A percentile compares a stretch with the other conserved stretches of the same genome.
phyloP scores from a whole-genome alignment of 352 stramenopile genomes.

The Blastocystis sp. region DNA sequence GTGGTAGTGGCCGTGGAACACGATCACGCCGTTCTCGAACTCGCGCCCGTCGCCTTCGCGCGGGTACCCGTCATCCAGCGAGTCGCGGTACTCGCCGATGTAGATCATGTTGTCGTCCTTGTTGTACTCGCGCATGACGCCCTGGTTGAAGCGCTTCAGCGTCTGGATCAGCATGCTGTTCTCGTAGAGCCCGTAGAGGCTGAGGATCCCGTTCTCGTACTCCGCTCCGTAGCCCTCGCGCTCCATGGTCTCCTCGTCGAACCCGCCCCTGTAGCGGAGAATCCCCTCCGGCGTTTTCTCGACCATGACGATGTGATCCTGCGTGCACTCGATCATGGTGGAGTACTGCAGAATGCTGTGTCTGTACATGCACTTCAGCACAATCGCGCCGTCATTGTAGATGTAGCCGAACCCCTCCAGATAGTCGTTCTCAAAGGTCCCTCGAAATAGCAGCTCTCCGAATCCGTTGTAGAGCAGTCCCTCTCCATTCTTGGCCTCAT shows the following conservation, averaged over 20 bases:
- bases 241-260: slow-evolving; percentile 7
- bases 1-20: slow-evolving; percentile 11
- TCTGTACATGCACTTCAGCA: neutral
- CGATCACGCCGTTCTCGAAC: slow-evolving; percentile 21
- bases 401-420: slow-evolving; percentile 38
- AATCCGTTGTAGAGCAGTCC: slow-evolving; percentile 40
- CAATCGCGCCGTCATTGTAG: slow-evolving; percentile 21
- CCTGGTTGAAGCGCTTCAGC: slow-evolving; percentile 13
- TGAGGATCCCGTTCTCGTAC: slow-evolving; percentile 22
- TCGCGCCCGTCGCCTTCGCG: slow-evolving; percentile 33
- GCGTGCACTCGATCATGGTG: slow-evolving; percentile 33
- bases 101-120: slow-evolving; percentile 1
- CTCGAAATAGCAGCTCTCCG: slow-evolving; percentile 48
- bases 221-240: slow-evolving; percentile 47
- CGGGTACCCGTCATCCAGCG: slow-evolving; percentile 8
- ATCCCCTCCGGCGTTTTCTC: neutral
- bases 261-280: slow-evolving; percentile 23
- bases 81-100: slow-evolving; percentile 26
- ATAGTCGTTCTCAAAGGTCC: slow-evolving; percentile 62
- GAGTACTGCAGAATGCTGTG: neutral
- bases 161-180: slow-evolving; percentile 12
- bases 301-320: slow-evolving; percentile 25
- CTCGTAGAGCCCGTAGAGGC: slow-evolving; percentile 36
- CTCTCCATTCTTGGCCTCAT: slow-evolving; percentile 51
- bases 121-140: slow-evolving; percentile 14